Evolutionary conservation across 768 basidiomycete genomes (phyloP).

Genomic region (Rickenella mellea): DNA sequence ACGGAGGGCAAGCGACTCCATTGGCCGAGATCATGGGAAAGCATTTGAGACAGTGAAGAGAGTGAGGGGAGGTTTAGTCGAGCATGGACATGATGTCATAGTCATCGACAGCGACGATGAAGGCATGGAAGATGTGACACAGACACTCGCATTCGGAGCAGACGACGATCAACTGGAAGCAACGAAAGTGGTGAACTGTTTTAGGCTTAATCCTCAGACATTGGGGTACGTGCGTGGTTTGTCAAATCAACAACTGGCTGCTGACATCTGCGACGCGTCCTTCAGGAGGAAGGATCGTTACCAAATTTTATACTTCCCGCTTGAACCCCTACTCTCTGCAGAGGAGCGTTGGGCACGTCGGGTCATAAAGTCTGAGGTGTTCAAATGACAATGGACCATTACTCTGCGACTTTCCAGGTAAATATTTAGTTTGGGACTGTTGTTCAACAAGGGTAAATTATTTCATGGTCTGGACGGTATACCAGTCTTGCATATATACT

Average conservation of each 20-base stretch:
- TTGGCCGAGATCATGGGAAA: background rate
- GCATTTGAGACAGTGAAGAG: slow-evolving; percentile 3
- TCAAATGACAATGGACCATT: too few relatives aligned
- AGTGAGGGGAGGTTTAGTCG: background rate
- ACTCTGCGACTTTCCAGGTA: too few relatives aligned
- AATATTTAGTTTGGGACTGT: too few relatives aligned
- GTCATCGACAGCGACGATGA: slow-evolving; percentile 3
- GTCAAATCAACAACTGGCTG: slow-evolving; percentile 5
- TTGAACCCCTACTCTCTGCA: slow-evolving; percentile 51
- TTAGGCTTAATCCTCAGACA: slow-evolving; percentile 34
- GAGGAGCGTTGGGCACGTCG: slow-evolving; percentile 38
- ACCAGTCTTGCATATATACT: too few relatives aligned
- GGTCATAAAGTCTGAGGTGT: slow-evolving; percentile 41
- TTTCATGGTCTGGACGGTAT: too few relatives aligned
- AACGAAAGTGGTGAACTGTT: slow-evolving; percentile 30
- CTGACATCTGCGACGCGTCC: too few relatives aligned
- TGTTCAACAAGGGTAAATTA: too few relatives aligned
- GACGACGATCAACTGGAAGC: slow-evolving; percentile 17
- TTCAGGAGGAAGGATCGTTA: slow-evolving; percentile 50
- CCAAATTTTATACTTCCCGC: slow-evolving; percentile 78
- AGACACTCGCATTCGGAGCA: background rate
- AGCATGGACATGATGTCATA: slow-evolving; percentile 5
- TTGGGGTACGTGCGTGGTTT: slow-evolving; percentile 30
- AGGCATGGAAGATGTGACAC: background rate
- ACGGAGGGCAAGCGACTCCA: slow-evolving; percentile 1